Evolutionary conservation across 108 stramenopile genomes (phyloP).

Genomic region (Fistulifera pelliculosa): DNA sequence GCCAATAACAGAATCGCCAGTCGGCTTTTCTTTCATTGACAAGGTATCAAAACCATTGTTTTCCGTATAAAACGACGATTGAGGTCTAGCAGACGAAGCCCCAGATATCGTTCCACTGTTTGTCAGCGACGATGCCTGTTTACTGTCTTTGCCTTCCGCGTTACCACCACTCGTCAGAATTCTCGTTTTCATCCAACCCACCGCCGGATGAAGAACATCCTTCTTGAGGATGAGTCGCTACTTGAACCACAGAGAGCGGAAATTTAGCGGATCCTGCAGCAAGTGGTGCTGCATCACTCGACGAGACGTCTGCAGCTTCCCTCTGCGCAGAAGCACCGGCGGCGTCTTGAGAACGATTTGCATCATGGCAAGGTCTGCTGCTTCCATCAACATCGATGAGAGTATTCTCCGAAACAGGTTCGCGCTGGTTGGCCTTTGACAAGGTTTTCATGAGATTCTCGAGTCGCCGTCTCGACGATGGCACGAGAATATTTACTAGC

Average conservation of each 20-base stretch:
- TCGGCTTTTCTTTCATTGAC: conserved; percentile 11
- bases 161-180: conserved; percentile 13
- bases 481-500: conserved; percentile 46
- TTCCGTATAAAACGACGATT: background rate
- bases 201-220: background rate
- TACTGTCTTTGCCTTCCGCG: background rate
- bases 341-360: conserved; percentile 7
- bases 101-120: conserved; percentile 5
- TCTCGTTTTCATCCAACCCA: conserved; percentile 9
- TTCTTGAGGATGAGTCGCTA: conserved; percentile 21
- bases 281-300: conserved; percentile 17
- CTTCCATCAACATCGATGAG: conserved; percentile 14
- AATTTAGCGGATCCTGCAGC: conserved; percentile 43
- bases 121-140: conserved; percentile 18
- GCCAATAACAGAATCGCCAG: background rate
- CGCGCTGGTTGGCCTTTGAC: too few relatives aligned
- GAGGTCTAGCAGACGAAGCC: conserved; percentile 9
- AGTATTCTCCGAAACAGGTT: too few relatives aligned
- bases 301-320: conserved; percentile 12
- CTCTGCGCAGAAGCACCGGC: conserved; percentile 1
- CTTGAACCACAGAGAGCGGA: conserved; percentile 38
- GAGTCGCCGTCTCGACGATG: conserved; percentile 44
- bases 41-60: conserved; percentile 4
- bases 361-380: background rate
- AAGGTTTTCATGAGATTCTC: conserved; percentile 43